phyloP scores from a whole-genome alignment of 2,329 filamentous ascomycete species.

The Paradendryphiella salina region DNA sequence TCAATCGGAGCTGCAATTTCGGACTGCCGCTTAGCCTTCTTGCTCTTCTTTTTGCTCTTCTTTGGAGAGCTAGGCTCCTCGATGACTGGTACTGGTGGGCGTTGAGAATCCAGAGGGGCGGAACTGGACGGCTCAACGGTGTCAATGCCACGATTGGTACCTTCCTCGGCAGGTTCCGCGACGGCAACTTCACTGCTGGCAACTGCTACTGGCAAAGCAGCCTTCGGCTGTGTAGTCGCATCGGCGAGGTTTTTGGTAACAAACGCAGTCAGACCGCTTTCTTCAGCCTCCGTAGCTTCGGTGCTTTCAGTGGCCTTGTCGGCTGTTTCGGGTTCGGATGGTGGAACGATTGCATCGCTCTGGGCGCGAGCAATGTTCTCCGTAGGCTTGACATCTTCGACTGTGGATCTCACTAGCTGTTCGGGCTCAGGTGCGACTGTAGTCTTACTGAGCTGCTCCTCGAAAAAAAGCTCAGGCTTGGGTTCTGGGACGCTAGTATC shows the following conservation, averaged over 20 bases:
- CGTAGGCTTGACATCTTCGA: background rate
- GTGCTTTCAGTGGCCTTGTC: background rate
- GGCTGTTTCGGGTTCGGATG: background rate
- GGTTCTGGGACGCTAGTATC: slow-evolving; percentile 7
- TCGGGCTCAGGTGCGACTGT: background rate
- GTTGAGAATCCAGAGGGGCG: background rate
- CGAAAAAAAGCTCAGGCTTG: background rate
- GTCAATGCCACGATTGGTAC: background rate
- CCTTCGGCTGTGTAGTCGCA: background rate
- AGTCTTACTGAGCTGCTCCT: slow-evolving; percentile 1
- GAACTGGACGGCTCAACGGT: background rate
- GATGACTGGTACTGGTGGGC: background rate
- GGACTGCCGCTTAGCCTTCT: slow-evolving; percentile 34
- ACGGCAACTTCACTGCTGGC: background rate
- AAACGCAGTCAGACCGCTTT: background rate
- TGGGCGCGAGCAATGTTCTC: background rate
- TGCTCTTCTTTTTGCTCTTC: slow-evolving; percentile 37
- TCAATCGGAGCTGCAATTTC: slow-evolving; percentile 8
- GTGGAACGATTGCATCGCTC: background rate
- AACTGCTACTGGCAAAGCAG: background rate
- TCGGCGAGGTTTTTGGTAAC: background rate
- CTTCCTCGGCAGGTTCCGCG: background rate
- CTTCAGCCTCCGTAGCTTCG: background rate
- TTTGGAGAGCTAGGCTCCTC: slow-evolving; percentile 12
- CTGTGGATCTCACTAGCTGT: background rate